Conservation (phyloP, 768 basidiomycete genomes). For the Suillus paluster region DNA sequence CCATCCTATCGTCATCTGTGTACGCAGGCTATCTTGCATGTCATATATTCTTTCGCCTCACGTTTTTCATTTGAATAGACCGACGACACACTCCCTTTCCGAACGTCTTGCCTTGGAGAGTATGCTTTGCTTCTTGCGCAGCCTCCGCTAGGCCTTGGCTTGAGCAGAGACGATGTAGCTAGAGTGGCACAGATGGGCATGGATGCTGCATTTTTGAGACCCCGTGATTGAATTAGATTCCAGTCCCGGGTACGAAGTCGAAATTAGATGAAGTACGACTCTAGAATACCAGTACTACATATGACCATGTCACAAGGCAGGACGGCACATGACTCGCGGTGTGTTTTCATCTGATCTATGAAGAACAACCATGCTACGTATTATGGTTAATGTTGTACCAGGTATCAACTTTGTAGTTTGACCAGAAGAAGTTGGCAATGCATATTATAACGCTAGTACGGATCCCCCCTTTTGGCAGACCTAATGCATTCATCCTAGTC, state of each 20-base stretch:
- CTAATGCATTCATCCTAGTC: too few relatives aligned
- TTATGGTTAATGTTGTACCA: too few relatives aligned
- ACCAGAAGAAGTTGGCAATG: too few relatives aligned
- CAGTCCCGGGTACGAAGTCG: neutral
- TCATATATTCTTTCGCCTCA: constrained; percentile 4
- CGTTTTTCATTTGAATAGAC: constrained; percentile 51
- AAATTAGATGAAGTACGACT: neutral
- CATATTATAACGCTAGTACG: too few relatives aligned
- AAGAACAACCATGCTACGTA: too few relatives aligned
- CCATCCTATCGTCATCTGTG: constrained; percentile 80
- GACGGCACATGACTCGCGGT: neutral
- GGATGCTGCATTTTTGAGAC: constrained; percentile 27
- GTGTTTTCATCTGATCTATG: too few relatives aligned
- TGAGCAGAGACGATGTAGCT: constrained; percentile 59
- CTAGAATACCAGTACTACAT: neutral
- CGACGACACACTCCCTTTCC: constrained; percentile 81
- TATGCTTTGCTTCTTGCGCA: constrained; percentile 79
- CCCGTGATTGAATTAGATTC: neutral
- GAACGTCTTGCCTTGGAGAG: constrained; percentile 73
- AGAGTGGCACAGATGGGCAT: constrained; percentile 66
- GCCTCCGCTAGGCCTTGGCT: constrained; percentile 73
- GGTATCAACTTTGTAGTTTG: too few relatives aligned
- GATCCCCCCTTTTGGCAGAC: too few relatives aligned
- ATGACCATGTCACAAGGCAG: neutral
- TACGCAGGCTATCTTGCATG: constrained; percentile 33